Evolutionary conservation across 2,329 filamentous ascomycete species (phyloP).

Genomic region (Aureobasidium musti): DNA sequence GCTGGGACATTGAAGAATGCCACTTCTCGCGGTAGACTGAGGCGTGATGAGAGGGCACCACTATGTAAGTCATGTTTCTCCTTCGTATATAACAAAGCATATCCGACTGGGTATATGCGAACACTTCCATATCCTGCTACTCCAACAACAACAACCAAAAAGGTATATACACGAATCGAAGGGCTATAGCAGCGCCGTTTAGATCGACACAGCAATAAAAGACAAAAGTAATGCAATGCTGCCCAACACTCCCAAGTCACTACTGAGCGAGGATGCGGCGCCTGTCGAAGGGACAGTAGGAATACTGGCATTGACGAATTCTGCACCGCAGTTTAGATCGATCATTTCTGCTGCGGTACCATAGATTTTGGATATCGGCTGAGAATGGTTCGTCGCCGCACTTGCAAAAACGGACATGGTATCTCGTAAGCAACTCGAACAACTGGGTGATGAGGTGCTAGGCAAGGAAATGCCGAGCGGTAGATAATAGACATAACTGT

Average conservation of each 20-base stretch:
- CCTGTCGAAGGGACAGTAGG: background rate
- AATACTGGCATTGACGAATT: conserved; percentile 5
- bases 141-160: background rate
- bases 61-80: too few relatives aligned
- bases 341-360: conserved; percentile 69
- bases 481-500: conserved; percentile 82
- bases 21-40: too few relatives aligned
- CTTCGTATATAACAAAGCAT: too few relatives aligned
- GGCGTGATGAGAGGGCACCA: too few relatives aligned
- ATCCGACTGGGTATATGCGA: too few relatives aligned
- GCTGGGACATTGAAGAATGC: too few relatives aligned
- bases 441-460: conserved; percentile 66
- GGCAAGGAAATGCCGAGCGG: conserved; percentile 75
- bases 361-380: conserved; percentile 71
- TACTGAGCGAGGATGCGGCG: background rate
- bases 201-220: background rate
- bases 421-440: conserved; percentile 71
- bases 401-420: conserved; percentile 80
- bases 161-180: background rate
- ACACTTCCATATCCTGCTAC: background rate
- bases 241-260: background rate
- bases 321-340: conserved; percentile 61
- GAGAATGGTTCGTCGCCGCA: conserved; percentile 65
- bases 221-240: background rate
- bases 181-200: background rate